A percentile compares a stretch with the other conserved stretches of the same genome.
These are phyloP conservation scores for Teunomyces aglyptinius DNA, from an alignment of 805 yeast genomes.

Conservation along the genomic window DNA sequence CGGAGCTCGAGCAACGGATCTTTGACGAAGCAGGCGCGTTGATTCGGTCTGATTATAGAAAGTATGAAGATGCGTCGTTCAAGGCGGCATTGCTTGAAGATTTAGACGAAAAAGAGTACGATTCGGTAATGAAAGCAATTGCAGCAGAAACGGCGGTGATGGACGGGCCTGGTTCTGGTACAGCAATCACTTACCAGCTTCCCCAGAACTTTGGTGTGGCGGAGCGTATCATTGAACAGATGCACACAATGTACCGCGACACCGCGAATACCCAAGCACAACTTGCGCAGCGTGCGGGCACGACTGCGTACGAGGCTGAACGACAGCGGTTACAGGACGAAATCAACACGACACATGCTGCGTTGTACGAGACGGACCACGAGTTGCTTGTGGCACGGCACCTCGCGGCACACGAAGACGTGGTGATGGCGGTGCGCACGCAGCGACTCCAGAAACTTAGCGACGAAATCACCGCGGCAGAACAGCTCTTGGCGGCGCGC, in stretches of 20 bases:
- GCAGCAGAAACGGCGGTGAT: constrained; percentile 8
- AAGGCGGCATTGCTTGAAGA: constrained; percentile 23
- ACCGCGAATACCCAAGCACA: constrained; percentile 1
- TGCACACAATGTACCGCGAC: constrained; percentile 16
- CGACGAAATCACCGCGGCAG: constrained; percentile 13
- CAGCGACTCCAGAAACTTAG: constrained; percentile 21
- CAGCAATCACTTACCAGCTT: constrained; percentile 7
- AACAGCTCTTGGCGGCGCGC: not conserved
- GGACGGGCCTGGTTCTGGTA: not conserved
- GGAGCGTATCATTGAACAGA: constrained; percentile 13
- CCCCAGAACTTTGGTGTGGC: constrained; percentile 15
- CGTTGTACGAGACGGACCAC: constrained; percentile 14
- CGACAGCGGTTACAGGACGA: constrained; percentile 7
- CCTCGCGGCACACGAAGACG: constrained; percentile 17
- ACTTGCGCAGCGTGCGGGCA: not conserved
- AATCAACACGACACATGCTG: constrained; percentile 9
- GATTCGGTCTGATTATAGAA: constrained; percentile 43
- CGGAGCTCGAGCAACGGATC: constrained; percentile 18
- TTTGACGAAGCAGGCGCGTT: constrained; percentile 32
- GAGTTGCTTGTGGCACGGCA: constrained; percentile 12
- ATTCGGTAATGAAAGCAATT: constrained; percentile 19
- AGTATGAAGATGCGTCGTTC: constrained; percentile 20
- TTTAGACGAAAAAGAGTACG: constrained; percentile 26
- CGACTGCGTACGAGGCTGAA: constrained; percentile 7
- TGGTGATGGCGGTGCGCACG: constrained; percentile 16